Percentiles rank a stretch among this genome's conserved stretches.
Evolutionary conservation across 192 early-diverging fungal genomes (phyloP).

Genomic region (Chytriomyces sp.): DNA sequence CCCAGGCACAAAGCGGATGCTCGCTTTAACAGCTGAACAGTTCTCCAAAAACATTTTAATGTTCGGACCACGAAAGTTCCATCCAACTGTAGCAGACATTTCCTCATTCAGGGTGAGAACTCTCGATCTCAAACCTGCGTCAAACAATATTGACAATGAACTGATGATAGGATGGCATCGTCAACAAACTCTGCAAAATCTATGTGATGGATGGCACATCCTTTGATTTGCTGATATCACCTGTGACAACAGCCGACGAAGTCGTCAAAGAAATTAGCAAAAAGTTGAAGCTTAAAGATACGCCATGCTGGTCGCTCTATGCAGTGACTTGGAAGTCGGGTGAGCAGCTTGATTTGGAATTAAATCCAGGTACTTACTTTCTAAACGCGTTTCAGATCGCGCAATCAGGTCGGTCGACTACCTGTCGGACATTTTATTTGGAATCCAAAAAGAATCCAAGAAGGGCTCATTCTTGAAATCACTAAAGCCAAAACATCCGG

Average conservation of each 20-base stretch:
- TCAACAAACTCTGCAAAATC: constrained; percentile 45
- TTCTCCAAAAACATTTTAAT: constrained; percentile 42
- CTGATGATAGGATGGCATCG: constrained; percentile 24
- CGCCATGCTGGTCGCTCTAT: constrained; percentile 60
- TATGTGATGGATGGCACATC: constrained; percentile 52
- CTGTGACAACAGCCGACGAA: constrained; percentile 53
- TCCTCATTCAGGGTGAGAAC: constrained; percentile 36
- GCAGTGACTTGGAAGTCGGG: constrained; percentile 35
- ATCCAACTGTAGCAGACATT: constrained; percentile 51
- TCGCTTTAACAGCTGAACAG: constrained; percentile 43
- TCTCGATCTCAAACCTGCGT: constrained; percentile 17
- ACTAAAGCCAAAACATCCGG: constrained; percentile 39
- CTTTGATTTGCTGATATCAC: constrained; percentile 44
- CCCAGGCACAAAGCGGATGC: constrained; percentile 39
- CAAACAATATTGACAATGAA: not conserved
- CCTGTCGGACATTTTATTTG: constrained; percentile 51
- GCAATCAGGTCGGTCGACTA: constrained; percentile 61
- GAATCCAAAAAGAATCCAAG: constrained; percentile 49
- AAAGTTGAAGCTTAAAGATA: constrained; percentile 55
- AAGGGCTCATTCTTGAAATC: constrained; percentile 12
- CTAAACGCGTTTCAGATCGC: constrained; percentile 32
- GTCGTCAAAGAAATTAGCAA: constrained; percentile 57
- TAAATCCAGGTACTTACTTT: not conserved
- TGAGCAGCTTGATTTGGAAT: constrained; percentile 3
- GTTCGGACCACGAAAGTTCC: constrained; percentile 48